Percentiles rank a stretch among this genome's conserved stretches.
Evolutionary conservation across 1,139 yeast species (phyloP).

Genomic region (Geotrichum candidum): DNA sequence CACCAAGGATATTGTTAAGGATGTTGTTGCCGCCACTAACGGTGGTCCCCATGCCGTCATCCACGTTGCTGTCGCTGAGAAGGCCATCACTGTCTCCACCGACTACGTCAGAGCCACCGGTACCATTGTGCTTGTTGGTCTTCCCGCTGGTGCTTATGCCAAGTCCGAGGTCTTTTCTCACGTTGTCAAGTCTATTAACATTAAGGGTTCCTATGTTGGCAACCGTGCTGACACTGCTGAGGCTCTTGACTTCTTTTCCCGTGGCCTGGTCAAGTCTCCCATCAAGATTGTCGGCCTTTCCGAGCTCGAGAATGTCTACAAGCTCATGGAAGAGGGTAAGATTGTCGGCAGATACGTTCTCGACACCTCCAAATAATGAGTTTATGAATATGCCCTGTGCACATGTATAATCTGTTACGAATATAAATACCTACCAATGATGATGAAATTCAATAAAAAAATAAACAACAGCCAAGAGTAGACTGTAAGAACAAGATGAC

Average conservation of each 20-base stretch:
- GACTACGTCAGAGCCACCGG: constrained; percentile 69
- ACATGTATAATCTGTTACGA: too few species aligned
- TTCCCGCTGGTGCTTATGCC: constrained; percentile 67
- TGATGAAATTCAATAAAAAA: too few species aligned
- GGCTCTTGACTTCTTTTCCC: constrained; percentile 64
- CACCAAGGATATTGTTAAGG: constrained; percentile 46
- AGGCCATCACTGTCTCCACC: constrained; percentile 63
- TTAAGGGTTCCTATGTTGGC: constrained; percentile 75
- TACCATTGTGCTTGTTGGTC: constrained; percentile 73
- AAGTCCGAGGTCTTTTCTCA: constrained; percentile 57
- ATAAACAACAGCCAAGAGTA: too few species aligned
- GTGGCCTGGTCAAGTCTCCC: constrained; percentile 65
- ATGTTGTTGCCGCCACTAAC: constrained; percentile 50
- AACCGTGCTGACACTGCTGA: constrained; percentile 75
- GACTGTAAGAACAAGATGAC: too few species aligned
- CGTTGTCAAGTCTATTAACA: constrained; percentile 58
- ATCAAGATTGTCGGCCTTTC: constrained; percentile 60
- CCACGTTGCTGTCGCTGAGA: constrained; percentile 73
- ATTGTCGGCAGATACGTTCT: constrained; percentile 69
- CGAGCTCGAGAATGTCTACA: constrained; percentile 54
- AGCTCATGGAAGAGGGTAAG: constrained; percentile 64
- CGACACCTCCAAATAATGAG: constrained; percentile 44
- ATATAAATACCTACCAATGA: too few species aligned
- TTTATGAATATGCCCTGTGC: too few species aligned
- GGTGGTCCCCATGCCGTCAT: constrained; percentile 80